Conservation (phyloP, 306 rosid species). For the Quercus gilva region DNA sequence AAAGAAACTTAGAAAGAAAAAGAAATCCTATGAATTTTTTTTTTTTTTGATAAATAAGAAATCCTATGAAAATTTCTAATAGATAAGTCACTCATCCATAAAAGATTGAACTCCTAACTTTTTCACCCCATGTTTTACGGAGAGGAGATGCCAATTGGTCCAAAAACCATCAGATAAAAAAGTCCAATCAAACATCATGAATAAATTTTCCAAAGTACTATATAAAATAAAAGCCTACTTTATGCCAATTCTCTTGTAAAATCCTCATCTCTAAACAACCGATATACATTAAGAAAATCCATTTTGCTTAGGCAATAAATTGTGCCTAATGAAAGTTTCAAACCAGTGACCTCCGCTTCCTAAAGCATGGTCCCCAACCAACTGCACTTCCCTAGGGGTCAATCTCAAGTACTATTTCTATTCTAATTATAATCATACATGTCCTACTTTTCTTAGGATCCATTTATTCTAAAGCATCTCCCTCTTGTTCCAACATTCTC, state of each 20-base stretch:
- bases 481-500: neutral
- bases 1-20: neutral
- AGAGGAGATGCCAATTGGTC: neutral
- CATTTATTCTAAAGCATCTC: neutral
- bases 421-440: neutral
- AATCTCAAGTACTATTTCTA: neutral
- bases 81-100: too few species aligned
- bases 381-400: too few species aligned
- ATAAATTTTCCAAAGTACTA: neutral
- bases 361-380: too few species aligned
- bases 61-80: too few species aligned
- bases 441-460: neutral
- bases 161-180: neutral
- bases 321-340: neutral
- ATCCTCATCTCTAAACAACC: neutral
- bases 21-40: neutral
- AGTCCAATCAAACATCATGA: neutral
- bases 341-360: too few species aligned
- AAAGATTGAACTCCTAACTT: too few species aligned
- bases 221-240: neutral
- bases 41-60: too few species aligned
- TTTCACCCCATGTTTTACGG: neutral
- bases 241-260: neutral
- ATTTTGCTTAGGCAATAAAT: neutral
- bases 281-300: neutral